These are phyloP conservation scores for Botrytis byssoidea DNA, from an alignment of 2,329 filamentous ascomycete genomes.

Conservation along the genomic window DNA sequence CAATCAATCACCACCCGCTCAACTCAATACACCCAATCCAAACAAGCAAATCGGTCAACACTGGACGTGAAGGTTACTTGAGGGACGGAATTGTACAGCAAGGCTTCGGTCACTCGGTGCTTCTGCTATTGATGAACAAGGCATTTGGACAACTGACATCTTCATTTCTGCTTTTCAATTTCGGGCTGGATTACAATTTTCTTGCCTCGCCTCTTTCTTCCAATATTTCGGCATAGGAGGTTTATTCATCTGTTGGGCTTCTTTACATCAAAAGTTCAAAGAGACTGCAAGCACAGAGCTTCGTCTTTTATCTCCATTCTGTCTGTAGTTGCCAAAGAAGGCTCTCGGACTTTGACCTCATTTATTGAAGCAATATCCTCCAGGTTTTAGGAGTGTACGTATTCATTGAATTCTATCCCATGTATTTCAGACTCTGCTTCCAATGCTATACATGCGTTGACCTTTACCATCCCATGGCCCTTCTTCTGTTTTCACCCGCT, in stretches of 20 bases:
- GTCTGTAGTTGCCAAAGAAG: slow-evolving; percentile 39
- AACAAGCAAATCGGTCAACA: neutral
- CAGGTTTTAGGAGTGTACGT: slow-evolving; percentile 41
- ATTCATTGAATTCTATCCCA: slow-evolving; percentile 40
- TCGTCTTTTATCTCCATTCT: slow-evolving; percentile 52
- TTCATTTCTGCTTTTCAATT: slow-evolving; percentile 21
- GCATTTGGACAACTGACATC: slow-evolving; percentile 18
- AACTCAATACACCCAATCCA: neutral
- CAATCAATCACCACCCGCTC: neutral
- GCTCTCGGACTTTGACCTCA: slow-evolving; percentile 38
- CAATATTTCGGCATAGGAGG: slow-evolving; percentile 17
- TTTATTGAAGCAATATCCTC: slow-evolving; percentile 33
- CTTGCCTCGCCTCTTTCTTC: slow-evolving; percentile 15
- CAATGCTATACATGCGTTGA: slow-evolving; percentile 25
- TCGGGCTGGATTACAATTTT: slow-evolving; percentile 18
- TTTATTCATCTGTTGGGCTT: slow-evolving; percentile 20
- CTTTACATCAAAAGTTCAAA: slow-evolving; percentile 29
- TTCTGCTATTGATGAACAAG: slow-evolving; percentile 16
- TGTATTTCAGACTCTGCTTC: slow-evolving; percentile 34
- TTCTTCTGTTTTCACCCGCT: slow-evolving; percentile 37
- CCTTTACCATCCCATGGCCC: slow-evolving; percentile 17
- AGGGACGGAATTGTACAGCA: slow-evolving; percentile 15
- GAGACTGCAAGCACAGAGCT: slow-evolving; percentile 62
- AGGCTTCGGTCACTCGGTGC: slow-evolving; percentile 14
- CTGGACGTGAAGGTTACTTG: neutral